A percentile compares a stretch with the other conserved stretches of the same genome.
Evolutionary conservation across 768 basidiomycete genomes (phyloP).

Genomic region (Collybia nuda): DNA sequence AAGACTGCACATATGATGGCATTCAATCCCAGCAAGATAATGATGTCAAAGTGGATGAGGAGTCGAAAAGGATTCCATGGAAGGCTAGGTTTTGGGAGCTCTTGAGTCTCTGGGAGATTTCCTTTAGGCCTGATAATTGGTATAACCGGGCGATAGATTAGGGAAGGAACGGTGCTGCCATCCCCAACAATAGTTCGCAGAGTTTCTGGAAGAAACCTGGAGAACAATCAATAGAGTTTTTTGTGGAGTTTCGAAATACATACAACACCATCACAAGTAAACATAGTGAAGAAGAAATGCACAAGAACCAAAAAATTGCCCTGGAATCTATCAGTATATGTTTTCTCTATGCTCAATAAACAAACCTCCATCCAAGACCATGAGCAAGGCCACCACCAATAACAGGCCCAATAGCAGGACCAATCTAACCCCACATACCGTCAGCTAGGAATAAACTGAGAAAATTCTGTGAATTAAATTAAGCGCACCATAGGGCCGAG

Average conservation of each 20-base stretch:
- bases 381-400: constrained; percentile 59
- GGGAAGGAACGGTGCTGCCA: constrained; percentile 45
- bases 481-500: constrained; percentile 58
- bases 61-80: constrained; percentile 57
- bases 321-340: constrained; percentile 21
- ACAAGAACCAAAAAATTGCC: constrained; percentile 65
- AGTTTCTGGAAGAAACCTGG: constrained; percentile 53
- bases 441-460: background rate
- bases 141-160: constrained; percentile 56
- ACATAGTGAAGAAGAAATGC: constrained; percentile 45
- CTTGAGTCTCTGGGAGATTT: constrained; percentile 19
- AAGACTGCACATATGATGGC: constrained; percentile 54
- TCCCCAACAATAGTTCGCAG: constrained; percentile 53
- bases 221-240: constrained; percentile 32
- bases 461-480: background rate
- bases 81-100: constrained; percentile 31
- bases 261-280: constrained; percentile 49
- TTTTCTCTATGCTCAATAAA: constrained; percentile 3
- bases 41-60: constrained; percentile 54
- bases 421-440: constrained; percentile 36
- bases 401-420: constrained; percentile 61
- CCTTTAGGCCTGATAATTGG: constrained; percentile 33
- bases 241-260: constrained; percentile 22
- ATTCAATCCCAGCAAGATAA: constrained; percentile 51
- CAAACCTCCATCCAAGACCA: constrained; percentile 62